Base-by-base conservation (phyloP, 192 early-diverging fungal species). In the Podila horticola region DNA sequence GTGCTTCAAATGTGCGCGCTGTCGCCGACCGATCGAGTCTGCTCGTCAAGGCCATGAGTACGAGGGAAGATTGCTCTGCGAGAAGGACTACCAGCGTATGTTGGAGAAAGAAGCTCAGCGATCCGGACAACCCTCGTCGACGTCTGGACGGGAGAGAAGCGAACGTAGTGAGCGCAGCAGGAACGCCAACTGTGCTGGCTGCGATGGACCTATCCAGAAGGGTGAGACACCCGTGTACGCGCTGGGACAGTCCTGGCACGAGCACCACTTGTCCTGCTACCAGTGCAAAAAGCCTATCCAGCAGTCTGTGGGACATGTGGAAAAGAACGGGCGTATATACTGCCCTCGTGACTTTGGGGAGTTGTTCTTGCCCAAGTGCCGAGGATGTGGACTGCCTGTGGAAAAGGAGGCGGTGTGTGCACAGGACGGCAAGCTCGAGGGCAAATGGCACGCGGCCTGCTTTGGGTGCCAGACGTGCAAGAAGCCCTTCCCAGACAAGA, bases 341-440 rank as follows among this genome's bases (percentile, higher is more conserved):
- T 95, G 94, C 74, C 84, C 84, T 33, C 79, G 82, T 29, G 94
- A 95, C 74, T 95, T 90, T 77, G 85, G 84, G n/a, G 66, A 87
- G 24, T 63, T 92, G 9, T 90, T 91, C 64, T 83, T 91, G 66
- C 91, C 93, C 7, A 91, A 88, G 67, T 95, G 93, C 82, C 82
- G 87, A 55, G 84, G 79, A 30, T 95, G 93, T 74, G 60, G 72
- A 20, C 49, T 86, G 22, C 83, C 89, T 38, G 92, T 95, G 31
- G 87, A 93, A 69, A 91, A 88, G 58, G 90, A 94, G 67, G 91
- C 90, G 4, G 89, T 95, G 10, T 91, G 87, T 82, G 92, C 94
- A 15, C 84, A 91, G 71, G 91, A 92, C 72, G 84, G 87, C 9
- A 92, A 91, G 62, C 85, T 93, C 29, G 85, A 91, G 52, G 85